Conservation (phyloP, 2,329 filamentous ascomycete genomes). For the Fusarium brevicatenulatum region DNA sequence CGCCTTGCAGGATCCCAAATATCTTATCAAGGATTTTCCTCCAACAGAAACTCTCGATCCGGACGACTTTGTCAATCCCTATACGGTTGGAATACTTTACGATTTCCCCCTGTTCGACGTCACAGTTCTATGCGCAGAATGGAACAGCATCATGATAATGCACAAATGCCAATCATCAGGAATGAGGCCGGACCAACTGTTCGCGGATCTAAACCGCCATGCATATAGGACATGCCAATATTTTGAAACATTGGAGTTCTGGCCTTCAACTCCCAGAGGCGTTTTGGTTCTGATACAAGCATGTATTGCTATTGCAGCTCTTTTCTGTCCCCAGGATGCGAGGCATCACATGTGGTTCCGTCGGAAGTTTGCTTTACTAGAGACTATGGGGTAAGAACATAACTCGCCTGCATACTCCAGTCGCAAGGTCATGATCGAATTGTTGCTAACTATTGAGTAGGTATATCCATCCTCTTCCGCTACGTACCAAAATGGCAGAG, state of each 20-base stretch:
- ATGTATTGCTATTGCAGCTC: slow-evolving; percentile 76
- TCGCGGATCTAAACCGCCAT: slow-evolving; percentile 66
- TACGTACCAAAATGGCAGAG: slow-evolving; percentile 79
- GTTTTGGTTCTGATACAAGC: slow-evolving; percentile 79
- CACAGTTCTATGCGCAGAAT: slow-evolving; percentile 80
- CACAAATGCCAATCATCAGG: slow-evolving; percentile 78
- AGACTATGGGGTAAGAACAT: slow-evolving; percentile 76
- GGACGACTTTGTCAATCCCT: slow-evolving; percentile 79
- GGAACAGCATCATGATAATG: slow-evolving; percentile 82
- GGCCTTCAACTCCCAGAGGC: slow-evolving; percentile 75
- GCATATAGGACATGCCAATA: slow-evolving; percentile 79
- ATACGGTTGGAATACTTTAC: slow-evolving; percentile 75
- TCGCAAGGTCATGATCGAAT: background rate
- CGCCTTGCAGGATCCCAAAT: slow-evolving; percentile 67
- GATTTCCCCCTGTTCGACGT: slow-evolving; percentile 76
- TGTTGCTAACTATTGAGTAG: slow-evolving; percentile 56
- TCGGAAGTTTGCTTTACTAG: slow-evolving; percentile 80
- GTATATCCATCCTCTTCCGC: slow-evolving; percentile 81
- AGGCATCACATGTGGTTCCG: slow-evolving; percentile 82
- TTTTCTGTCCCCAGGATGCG: slow-evolving; percentile 82
- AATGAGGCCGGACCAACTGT: slow-evolving; percentile 60
- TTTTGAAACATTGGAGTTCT: slow-evolving; percentile 81
- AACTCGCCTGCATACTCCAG: background rate
- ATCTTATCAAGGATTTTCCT: slow-evolving; percentile 72
- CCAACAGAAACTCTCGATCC: slow-evolving; percentile 60